A percentile compares a stretch with the other conserved stretches of the same genome.
Conservation (phyloP, 352 stramenopile species). For the Phytophthora pluvialis region DNA sequence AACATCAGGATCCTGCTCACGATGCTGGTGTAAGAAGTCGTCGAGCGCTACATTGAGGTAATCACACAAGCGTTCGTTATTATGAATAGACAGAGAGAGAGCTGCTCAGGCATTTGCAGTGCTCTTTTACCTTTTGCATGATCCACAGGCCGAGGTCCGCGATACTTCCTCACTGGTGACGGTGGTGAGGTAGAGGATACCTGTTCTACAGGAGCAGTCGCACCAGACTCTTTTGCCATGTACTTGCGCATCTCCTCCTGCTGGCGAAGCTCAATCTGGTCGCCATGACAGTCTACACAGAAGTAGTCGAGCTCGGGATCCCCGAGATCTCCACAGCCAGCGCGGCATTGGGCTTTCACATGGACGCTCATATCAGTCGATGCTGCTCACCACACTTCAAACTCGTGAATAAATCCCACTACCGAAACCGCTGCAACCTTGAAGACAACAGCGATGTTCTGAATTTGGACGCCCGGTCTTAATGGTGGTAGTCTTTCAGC, state of each 20-base stretch:
- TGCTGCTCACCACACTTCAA: not conserved
- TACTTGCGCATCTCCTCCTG: conserved; percentile 52
- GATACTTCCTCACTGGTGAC: conserved; percentile 32
- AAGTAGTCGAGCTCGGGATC: conserved; percentile 66
- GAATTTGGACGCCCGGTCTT: conserved; percentile 19
- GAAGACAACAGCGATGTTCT: conserved; percentile 12
- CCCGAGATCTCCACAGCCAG: conserved; percentile 63
- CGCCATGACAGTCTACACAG: conserved; percentile 71
- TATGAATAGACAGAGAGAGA: too few relatives aligned
- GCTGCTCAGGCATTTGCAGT: not conserved
- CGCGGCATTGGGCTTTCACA: conserved; percentile 52
- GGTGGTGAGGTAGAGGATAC: conserved; percentile 4
- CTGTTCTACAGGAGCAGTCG: not conserved
- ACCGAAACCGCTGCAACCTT: conserved; percentile 16
- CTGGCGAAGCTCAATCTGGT: conserved; percentile 52
- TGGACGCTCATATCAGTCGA: conserved; percentile 49
- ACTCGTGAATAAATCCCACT: not conserved
- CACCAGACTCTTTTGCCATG: conserved; percentile 16
- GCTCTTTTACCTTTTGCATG: conserved; percentile 50
- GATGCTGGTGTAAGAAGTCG: conserved; percentile 47
- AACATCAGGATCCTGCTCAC: conserved; percentile 48
- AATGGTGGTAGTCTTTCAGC: conserved; percentile 5
- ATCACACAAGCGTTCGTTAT: not conserved
- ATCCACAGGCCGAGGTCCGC: conserved; percentile 52
- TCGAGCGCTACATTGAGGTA: conserved; percentile 40